A percentile compares a stretch with the other conserved stretches of the same genome.
These are phyloP conservation scores for Mytilinidion resinicola DNA, from an alignment of 495 filamentous ascomycete genomes.

Conservation along the genomic window DNA sequence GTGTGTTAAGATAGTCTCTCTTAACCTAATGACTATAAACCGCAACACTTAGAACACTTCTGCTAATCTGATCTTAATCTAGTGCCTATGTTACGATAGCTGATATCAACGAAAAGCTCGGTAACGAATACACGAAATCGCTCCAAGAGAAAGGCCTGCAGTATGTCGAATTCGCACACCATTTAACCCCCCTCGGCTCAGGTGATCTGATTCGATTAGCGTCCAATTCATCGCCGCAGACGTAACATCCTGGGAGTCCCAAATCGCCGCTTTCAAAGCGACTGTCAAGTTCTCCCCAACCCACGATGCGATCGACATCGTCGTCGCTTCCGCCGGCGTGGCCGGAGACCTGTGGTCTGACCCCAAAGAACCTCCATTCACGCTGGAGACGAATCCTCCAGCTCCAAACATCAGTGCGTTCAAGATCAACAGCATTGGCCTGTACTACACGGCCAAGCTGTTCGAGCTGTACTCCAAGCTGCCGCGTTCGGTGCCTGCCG, in stretches of 20 bases:
- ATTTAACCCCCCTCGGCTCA: neutral
- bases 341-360: neutral
- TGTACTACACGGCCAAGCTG: constrained; percentile 11
- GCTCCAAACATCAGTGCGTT: neutral
- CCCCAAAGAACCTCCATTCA: neutral
- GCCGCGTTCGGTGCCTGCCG: neutral
- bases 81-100: constrained; percentile 31
- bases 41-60: too few relatives aligned
- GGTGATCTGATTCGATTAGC: neutral
- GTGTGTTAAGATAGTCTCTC: neutral
- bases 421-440: constrained; percentile 15
- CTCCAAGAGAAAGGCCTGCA: constrained; percentile 9
- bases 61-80: constrained; percentile 42
- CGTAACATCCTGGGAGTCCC: constrained; percentile 22
- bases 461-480: constrained; percentile 7
- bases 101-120: constrained; percentile 24
- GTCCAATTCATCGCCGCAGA: constrained; percentile 30
- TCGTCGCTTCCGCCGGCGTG: constrained; percentile 14
- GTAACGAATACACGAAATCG: constrained; percentile 6
- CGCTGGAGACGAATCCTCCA: neutral
- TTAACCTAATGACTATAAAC: neutral
- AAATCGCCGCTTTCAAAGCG: constrained; percentile 22
- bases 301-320: constrained; percentile 12
- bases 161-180: constrained; percentile 2
- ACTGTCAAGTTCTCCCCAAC: constrained; percentile 13